Evolutionary conservation across 2,329 filamentous ascomycete species (phyloP).

Genomic region (Pseudocercospora pini-densiflorae): DNA sequence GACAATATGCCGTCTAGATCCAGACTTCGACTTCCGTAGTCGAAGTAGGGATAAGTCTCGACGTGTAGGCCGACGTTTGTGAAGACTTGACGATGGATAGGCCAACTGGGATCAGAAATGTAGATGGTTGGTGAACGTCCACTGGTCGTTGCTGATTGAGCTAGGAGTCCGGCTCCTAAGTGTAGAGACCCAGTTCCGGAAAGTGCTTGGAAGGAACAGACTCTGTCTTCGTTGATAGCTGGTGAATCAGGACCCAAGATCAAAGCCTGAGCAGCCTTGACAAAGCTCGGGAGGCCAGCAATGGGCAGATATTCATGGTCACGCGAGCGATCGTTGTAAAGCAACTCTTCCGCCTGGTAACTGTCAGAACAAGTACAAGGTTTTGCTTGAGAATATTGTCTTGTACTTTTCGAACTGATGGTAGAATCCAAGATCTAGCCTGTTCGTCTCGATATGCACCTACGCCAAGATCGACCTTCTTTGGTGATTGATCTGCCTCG

Average conservation of each 20-base stretch:
- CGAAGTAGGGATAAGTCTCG: conserved; percentile 92
- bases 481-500: conserved; percentile 71
- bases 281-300: conserved; percentile 83
- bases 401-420: conserved; percentile 91
- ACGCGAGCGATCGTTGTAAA: conserved; percentile 84
- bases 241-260: conserved; percentile 80
- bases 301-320: conserved; percentile 99
- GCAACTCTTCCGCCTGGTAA: conserved; percentile 83
- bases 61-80: conserved; percentile 80
- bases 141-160: conserved; percentile 68
- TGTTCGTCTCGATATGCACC: conserved; percentile 94
- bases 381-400: neutral
- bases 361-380: neutral
- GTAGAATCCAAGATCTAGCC: conserved; percentile 95
- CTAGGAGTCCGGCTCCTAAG: conserved; percentile 88
- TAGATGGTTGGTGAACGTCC: conserved; percentile 74
- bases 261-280: conserved; percentile 85
- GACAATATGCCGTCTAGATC: conserved; percentile 92
- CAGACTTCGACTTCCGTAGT: conserved; percentile 89
- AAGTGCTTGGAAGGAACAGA: conserved; percentile 86
- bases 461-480: conserved; percentile 94
- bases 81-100: conserved; percentile 99
- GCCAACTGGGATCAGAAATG: conserved; percentile 95
- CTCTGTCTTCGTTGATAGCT: conserved; percentile 81
- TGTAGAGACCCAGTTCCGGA: conserved; percentile 96